Percentiles rank a stretch among this genome's conserved stretches.
Conservation (phyloP, 352 stramenopile species). For the Globisporangium cystogenes region DNA sequence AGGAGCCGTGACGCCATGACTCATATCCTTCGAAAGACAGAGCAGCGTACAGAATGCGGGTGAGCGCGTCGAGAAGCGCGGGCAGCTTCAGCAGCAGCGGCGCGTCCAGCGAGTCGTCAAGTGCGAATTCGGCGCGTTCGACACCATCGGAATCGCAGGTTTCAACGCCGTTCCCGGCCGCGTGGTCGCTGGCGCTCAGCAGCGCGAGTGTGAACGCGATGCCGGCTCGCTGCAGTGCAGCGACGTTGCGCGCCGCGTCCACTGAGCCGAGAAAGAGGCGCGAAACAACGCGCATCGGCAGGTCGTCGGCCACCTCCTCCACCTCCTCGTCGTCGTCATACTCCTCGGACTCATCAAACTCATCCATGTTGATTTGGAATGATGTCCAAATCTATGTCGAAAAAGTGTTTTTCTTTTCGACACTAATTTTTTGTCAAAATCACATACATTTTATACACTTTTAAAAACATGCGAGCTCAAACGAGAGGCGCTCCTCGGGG, state of each 20-base stretch:
- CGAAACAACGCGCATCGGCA: conserved; percentile 40
- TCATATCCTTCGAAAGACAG: no score
- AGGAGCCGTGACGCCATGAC: no score
- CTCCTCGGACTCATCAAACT: no score
- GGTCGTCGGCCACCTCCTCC: conserved; percentile 53
- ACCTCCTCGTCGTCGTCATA: conserved; percentile 40
- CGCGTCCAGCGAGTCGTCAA: conserved; percentile 56
- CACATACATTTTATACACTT: no score
- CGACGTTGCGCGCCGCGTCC: conserved; percentile 49
- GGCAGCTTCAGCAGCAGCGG: conserved; percentile 40
- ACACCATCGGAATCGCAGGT: background rate
- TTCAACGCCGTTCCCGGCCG: background rate
- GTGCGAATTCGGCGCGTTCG: conserved; percentile 19
- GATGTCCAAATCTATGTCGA: no score
- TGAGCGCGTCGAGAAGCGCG: conserved; percentile 27
- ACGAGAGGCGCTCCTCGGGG: no score
- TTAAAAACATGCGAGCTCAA: no score
- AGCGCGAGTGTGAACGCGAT: conserved; percentile 42
- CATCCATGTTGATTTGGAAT: no score
- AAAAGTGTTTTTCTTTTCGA: no score
- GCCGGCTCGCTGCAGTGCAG: conserved; percentile 23
- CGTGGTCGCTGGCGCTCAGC: conserved; percentile 14
- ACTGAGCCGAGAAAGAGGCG: conserved; percentile 62
- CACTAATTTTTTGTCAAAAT: no score
- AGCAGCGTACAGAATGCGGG: conserved; percentile 24